Base-by-base conservation (phyloP, 192 early-diverging fungal species). In the Coemansia sp. region DNA sequence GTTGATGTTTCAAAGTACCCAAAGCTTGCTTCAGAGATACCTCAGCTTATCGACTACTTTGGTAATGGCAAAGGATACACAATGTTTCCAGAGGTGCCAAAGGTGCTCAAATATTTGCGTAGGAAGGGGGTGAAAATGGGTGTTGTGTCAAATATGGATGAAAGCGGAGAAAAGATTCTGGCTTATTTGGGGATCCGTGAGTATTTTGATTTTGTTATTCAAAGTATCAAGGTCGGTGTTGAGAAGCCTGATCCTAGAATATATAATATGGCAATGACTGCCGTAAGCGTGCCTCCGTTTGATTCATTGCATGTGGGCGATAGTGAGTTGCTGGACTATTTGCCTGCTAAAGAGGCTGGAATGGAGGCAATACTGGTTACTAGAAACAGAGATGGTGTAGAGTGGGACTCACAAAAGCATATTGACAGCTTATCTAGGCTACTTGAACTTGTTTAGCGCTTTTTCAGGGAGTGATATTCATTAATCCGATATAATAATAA, bases 241-340 rank as follows among this genome's bases (percentile, higher is more conserved):
- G 81, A 86, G 50, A 86, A 86, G 43, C 84, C 84, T 0, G 53
- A 67, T 25, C 35, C 30, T 14, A 37, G 44, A 22, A 80, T 84
- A 1, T 86, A 83, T 61, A 68, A 79, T 19, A 55, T 70, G 49
- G 82, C 84, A 0, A 41, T 84, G 26, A 20, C 42, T 11, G 58
- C 73, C 2, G 53, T 64, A 17, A 33, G 29, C 15, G 39, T 80
- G 24, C 58, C 41, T 17, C 51, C 77, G 0, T 67, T 69, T 23
- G 60, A 82, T 34, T 56, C 73, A 9, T 43, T 86, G n/a, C 84
- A 86, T 62, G 59, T 86, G 19, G 84, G 84, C 8, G 84, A 86
- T 47, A 81, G 77, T 55, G 51, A 69, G 28, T 40, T 50, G 14
- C 64, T 53, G 39, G 73, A 76, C 18, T 76, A 65, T 32, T 11